Conservation (phyloP, 2,329 filamentous ascomycete genomes). For the Arthrobotrys pseudoclavata region DNA sequence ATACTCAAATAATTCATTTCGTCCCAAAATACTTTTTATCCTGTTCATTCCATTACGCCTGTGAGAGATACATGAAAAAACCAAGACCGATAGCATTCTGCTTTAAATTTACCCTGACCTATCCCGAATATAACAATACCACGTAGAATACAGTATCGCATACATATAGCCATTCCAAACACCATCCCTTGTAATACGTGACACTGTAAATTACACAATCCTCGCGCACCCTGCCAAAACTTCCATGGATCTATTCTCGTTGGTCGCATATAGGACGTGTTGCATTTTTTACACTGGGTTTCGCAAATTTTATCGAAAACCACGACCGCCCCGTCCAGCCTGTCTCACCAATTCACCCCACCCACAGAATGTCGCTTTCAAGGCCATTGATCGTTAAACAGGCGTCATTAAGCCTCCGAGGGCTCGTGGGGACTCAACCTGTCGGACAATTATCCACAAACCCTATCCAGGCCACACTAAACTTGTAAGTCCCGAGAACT, state of each 20-base stretch:
- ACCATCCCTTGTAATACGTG: neutral
- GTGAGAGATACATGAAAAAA: constrained; percentile 36
- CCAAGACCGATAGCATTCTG: neutral
- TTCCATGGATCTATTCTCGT: neutral
- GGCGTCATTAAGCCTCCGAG: constrained; percentile 24
- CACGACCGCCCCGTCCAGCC: neutral
- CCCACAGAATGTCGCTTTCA: constrained; percentile 42
- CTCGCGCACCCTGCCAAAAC: neutral
- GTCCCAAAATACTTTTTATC: constrained; percentile 7
- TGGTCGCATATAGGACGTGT: constrained; percentile 23
- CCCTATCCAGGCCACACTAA: neutral
- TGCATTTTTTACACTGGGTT: constrained; percentile 41
- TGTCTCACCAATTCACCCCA: neutral
- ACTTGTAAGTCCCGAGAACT: constrained; percentile 24
- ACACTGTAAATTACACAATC: neutral
- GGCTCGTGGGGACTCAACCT: constrained; percentile 1
- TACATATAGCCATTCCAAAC: too few species aligned
- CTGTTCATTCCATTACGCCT: constrained; percentile 22
- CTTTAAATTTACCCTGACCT: neutral
- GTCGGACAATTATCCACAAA: constrained; percentile 22
- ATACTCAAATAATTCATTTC: constrained; percentile 33
- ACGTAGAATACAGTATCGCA: neutral
- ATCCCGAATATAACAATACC: neutral
- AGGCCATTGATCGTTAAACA: constrained; percentile 37
- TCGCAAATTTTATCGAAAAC: constrained; percentile 37